Evolutionary conservation across 495 filamentous ascomycete genomes (phyloP).

Genomic region (Usnea hakonensis): DNA sequence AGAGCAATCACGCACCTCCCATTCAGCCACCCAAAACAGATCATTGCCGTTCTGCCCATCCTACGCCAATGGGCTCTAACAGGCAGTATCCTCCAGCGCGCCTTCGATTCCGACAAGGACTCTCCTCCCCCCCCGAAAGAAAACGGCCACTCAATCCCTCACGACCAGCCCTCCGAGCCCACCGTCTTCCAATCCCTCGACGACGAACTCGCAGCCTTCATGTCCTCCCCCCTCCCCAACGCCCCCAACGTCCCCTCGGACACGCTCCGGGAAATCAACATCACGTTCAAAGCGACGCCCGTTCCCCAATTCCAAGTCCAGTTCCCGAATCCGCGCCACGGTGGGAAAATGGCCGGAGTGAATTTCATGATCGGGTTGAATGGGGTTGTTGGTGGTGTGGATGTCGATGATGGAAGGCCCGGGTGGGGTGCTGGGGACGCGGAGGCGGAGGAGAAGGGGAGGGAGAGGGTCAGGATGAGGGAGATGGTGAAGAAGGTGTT

Average conservation of each 20-base stretch:
- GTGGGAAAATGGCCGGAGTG: slow-evolving; percentile 34
- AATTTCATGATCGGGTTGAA: slow-evolving; percentile 55
- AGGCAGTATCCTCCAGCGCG: slow-evolving; percentile 53
- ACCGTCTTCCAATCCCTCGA: slow-evolving; percentile 14
- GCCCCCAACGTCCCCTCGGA: neutral
- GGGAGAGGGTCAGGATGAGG: slow-evolving; percentile 19
- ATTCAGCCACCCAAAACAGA: slow-evolving; percentile 80
- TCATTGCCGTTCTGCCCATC: slow-evolving; percentile 66
- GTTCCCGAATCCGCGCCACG: slow-evolving; percentile 38
- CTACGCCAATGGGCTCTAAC: slow-evolving; percentile 71
- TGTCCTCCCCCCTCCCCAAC: slow-evolving; percentile 10
- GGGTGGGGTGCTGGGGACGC: slow-evolving; percentile 15
- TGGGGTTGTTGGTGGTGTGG: slow-evolving; percentile 45
- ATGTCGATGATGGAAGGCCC: slow-evolving; percentile 21
- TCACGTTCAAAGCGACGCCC: slow-evolving; percentile 39
- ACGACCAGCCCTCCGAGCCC: neutral
- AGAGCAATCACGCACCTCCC: slow-evolving; percentile 61
- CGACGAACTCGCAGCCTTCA: slow-evolving; percentile 15
- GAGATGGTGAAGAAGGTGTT: slow-evolving; percentile 32
- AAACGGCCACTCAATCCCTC: neutral
- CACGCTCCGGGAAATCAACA: slow-evolving; percentile 33
- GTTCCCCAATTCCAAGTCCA: slow-evolving; percentile 40
- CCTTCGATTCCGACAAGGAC: slow-evolving; percentile 35
- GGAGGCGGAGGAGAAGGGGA: slow-evolving; percentile 25
- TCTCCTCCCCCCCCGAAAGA: neutral